Evolutionary conservation across 1,284 basidiomycete species (phyloP), one percentile per base, ranked within the genome.

Genomic region (Malassezia psittaci): DNA sequence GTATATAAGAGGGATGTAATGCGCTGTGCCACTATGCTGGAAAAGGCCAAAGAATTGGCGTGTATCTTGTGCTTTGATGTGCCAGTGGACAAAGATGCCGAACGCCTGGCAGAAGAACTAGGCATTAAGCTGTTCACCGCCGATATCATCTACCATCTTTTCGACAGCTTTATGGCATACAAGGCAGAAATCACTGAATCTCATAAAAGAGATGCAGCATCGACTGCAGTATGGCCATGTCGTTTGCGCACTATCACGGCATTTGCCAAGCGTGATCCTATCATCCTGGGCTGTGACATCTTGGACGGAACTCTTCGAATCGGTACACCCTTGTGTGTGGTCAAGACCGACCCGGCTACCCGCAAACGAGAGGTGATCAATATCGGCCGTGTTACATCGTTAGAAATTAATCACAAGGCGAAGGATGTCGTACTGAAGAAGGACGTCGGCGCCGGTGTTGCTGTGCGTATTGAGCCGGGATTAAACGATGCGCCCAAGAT

Each of bases 1-100:
- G 88, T 99, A 11, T 88, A 91, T 79, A 94, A 91, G 80, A 88
- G 84, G 76, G 90, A 96, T 68, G 82, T 98, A 57, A 90, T 94
- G 84, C 86, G 90, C 53, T 80, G 87, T 38, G 85, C 86, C 29
- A 88, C 87, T 10, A 96, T 98, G 90, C 78, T 98, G 67, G 93
- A 98, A 77, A 90, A 87, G 74, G 90, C 90, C 10, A 90, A 89
- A 74, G 94, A 98, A 75, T 81, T 94, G 45, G 90, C 93, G 2
- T 88, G 88, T 73, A 87, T 98, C 63, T 83, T 99, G 55, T 93
- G 89, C 71, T 99, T 99, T 79, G 94, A 99, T 76, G 94, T 99
- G 18, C 76, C 85, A 0, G 78, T 83, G 45, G 88, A 96, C 77
- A 91, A 83, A 76, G 93, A 96, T 53, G 89, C 90, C 3, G 89